A percentile compares a stretch with the other conserved stretches of the same genome.
phyloP scores from a whole-genome alignment of 495 filamentous ascomycete species.

The Talaromyces borbonicus region DNA sequence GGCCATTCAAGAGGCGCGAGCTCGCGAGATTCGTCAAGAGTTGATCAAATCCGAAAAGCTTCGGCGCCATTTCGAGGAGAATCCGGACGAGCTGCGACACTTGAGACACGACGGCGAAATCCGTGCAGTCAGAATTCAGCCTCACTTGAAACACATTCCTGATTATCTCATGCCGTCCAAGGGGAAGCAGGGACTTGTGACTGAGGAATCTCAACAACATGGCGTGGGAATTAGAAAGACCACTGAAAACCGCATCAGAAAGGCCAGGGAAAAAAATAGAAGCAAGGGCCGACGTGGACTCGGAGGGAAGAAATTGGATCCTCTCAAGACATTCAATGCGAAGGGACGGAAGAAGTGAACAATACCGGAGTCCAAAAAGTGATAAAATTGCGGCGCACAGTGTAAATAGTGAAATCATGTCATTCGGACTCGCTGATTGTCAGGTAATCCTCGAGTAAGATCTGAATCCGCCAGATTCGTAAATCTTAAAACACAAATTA shows the following conservation, averaged over 20 bases:
- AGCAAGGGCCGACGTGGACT: constrained; percentile 41
- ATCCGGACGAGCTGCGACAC: constrained; percentile 77
- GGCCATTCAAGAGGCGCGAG: constrained; percentile 81
- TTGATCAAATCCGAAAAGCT: constrained; percentile 86
- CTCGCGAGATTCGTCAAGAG: constrained; percentile 78
- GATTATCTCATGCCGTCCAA: constrained; percentile 85
- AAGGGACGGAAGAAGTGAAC: constrained; percentile 12
- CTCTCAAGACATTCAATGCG: constrained; percentile 81
- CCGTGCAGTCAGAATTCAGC: constrained; percentile 65
- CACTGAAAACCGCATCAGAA: constrained; percentile 63
- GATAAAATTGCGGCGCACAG: too few relatives aligned
- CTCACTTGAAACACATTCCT: constrained; percentile 90
- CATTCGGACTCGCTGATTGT: too few relatives aligned
- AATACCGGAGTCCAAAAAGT: neutral
- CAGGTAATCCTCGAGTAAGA: too few relatives aligned
- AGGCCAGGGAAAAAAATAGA: constrained; percentile 53
- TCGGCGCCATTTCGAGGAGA: constrained; percentile 94
- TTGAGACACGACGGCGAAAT: constrained; percentile 86
- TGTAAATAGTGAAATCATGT: too few relatives aligned
- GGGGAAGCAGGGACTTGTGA: constrained; percentile 55
- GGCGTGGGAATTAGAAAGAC: constrained; percentile 62
- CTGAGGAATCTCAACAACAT: constrained; percentile 49
- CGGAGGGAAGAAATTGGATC: constrained; percentile 60
- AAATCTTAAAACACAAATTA: too few relatives aligned
- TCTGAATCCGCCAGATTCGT: too few relatives aligned